phyloP scores from a whole-genome alignment of 2,329 filamentous ascomycete species.

The Parastagonospora avenae region DNA sequence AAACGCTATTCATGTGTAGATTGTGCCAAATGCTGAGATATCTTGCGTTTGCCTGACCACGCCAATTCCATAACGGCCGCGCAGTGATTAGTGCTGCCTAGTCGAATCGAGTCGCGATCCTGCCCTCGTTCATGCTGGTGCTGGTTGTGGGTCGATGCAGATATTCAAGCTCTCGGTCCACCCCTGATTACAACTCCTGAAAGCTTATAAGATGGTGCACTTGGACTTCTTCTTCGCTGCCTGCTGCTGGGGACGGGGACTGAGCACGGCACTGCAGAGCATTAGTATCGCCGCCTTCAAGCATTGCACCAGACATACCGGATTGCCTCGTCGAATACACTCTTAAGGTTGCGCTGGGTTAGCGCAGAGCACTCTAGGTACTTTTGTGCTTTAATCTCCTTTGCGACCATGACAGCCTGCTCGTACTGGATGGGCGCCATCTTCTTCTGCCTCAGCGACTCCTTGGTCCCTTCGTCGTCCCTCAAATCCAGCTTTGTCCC shows the following conservation, averaged over 20 bases:
- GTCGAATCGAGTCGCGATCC: constrained; percentile 7
- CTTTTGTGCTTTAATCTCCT: constrained; percentile 95
- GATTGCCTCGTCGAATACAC: constrained; percentile 98
- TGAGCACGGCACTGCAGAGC: constrained; percentile 45
- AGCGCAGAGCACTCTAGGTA: constrained; percentile 98
- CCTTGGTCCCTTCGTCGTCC: constrained; percentile 82
- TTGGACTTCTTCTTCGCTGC: constrained; percentile 35
- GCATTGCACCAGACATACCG: constrained; percentile 65
- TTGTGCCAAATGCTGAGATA: constrained; percentile 23
- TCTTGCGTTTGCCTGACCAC: constrained; percentile 5
- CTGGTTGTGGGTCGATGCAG: constrained; percentile 13
- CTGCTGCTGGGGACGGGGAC: constrained; percentile 42
- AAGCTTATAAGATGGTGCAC: constrained; percentile 35
- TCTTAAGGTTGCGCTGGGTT: constrained; percentile 96
- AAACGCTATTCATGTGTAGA: constrained; percentile 16
- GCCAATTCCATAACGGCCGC: not conserved
- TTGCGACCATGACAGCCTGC: constrained; percentile 84
- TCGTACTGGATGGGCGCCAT: constrained; percentile 98
- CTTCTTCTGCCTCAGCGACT: constrained; percentile 84
- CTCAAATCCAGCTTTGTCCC: constrained; percentile 96
- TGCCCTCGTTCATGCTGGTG: constrained; percentile 7
- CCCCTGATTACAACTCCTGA: constrained; percentile 24
- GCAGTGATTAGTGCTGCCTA: constrained; percentile 4
- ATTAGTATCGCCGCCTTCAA: constrained; percentile 18
- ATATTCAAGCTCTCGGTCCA: constrained; percentile 29